Percentiles rank a stretch among this genome's conserved stretches.
Evolutionary conservation across 345 rosid genomes (phyloP).

Genomic region (Eucalyptus marginata): DNA sequence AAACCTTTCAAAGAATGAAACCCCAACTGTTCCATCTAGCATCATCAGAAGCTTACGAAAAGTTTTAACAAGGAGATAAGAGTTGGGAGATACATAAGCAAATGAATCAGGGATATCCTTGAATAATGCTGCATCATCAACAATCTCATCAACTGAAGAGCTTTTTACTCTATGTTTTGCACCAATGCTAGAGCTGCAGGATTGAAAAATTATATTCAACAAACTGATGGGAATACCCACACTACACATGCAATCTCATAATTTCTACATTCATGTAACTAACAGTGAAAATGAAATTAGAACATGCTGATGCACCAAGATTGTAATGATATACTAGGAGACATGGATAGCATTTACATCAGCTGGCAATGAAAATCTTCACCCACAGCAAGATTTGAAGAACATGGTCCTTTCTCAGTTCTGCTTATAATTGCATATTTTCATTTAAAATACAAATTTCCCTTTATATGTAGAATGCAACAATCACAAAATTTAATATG

Average conservation of each 20-base stretch:
- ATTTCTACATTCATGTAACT: not conserved
- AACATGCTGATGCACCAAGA: not conserved
- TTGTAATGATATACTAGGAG: not conserved
- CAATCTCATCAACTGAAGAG: constrained; percentile 6
- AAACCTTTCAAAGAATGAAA: constrained; percentile 31
- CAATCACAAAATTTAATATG: not conserved
- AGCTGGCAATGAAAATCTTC: not conserved
- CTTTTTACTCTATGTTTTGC: constrained; percentile 5
- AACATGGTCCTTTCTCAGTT: not conserved
- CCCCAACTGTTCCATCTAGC: constrained; percentile 43
- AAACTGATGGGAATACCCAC: not conserved
- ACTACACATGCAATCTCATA: not conserved
- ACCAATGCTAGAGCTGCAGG: constrained; percentile 18
- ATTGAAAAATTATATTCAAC: not conserved
- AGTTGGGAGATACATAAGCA: constrained; percentile 6
- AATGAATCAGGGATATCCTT: constrained; percentile 32
- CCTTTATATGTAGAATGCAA: not conserved
- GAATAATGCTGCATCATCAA: constrained; percentile 15
- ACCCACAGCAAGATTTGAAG: not conserved
- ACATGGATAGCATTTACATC: not conserved
- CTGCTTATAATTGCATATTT: not conserved
- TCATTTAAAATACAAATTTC: not conserved
- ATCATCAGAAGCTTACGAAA: constrained; percentile 40
- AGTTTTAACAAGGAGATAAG: constrained; percentile 38
- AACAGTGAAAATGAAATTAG: not conserved